These are phyloP conservation scores for Sphagnum tenellum DNA, from an alignment of 225 moss, liverwort and hornwort species.

Conservation along the genomic window DNA sequence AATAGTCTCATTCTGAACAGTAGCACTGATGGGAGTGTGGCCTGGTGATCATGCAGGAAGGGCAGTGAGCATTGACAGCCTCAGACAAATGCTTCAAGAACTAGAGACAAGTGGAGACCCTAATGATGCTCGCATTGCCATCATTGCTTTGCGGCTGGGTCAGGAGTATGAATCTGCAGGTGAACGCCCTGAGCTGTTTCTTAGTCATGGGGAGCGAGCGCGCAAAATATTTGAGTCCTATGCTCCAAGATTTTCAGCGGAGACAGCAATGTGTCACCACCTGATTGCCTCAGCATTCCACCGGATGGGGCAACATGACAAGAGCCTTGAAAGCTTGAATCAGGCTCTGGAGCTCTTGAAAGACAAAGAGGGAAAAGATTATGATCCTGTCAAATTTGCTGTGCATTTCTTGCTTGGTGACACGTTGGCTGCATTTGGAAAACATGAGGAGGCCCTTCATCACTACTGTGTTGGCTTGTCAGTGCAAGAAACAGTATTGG, in stretches of 20 bases:
- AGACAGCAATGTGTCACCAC: constrained; percentile 74
- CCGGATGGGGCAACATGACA: constrained; percentile 51
- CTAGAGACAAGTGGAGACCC: constrained; percentile 33
- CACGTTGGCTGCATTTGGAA: constrained; percentile 59
- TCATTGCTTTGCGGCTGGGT: constrained; percentile 61
- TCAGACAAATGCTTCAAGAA: constrained; percentile 43
- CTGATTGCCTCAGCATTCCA: constrained; percentile 63
- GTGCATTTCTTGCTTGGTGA: constrained; percentile 70
- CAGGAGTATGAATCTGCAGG: constrained; percentile 74
- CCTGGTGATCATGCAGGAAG: constrained; percentile 19
- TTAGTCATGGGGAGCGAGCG: constrained; percentile 70
- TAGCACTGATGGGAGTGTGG: background rate
- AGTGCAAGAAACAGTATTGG: constrained; percentile 70
- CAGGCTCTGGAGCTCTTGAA: constrained; percentile 45
- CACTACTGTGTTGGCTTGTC: constrained; percentile 60
- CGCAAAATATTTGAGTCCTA: constrained; percentile 39
- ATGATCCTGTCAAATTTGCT: constrained; percentile 58
- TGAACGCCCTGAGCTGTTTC: constrained; percentile 47
- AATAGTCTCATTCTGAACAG: background rate
- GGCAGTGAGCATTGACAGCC: constrained; percentile 38
- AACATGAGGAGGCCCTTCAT: constrained; percentile 67
- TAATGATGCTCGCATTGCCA: constrained; percentile 44
- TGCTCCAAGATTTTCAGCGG: constrained; percentile 43
- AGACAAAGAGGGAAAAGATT: constrained; percentile 49
- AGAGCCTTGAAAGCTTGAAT: constrained; percentile 41